phyloP scores from a whole-genome alignment of 2,329 filamentous ascomycete species.

The Neofusicoccum sp. region DNA sequence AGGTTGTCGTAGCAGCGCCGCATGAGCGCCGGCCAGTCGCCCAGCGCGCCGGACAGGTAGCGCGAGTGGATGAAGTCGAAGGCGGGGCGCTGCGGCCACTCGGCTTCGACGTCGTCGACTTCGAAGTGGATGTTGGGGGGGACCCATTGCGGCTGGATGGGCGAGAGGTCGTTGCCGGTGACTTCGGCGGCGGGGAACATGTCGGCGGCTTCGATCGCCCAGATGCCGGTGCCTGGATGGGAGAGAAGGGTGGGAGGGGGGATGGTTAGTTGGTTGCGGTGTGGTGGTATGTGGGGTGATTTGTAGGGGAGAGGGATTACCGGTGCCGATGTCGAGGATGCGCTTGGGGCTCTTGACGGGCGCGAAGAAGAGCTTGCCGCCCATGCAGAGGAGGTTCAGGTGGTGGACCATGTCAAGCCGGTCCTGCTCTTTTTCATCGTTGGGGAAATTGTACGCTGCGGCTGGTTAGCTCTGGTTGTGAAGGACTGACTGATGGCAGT shows the following conservation, averaged over 20 bases:
- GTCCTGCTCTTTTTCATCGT: constrained; percentile 17
- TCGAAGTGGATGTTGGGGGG: constrained; percentile 62
- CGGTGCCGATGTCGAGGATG: constrained; percentile 26
- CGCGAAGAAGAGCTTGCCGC: constrained; percentile 21
- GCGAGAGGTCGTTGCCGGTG: constrained; percentile 47
- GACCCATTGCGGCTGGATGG: constrained; percentile 48
- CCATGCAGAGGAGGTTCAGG: not conserved
- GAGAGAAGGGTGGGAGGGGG: not conserved
- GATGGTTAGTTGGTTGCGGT: too few relatives aligned
- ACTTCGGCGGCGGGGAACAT: constrained; percentile 29
- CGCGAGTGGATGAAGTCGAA: constrained; percentile 50
- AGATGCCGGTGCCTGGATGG: constrained; percentile 13
- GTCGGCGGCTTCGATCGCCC: constrained; percentile 31
- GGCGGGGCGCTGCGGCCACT: constrained; percentile 52
- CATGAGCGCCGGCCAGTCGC: constrained; percentile 52
- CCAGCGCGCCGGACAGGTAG: constrained; percentile 51
- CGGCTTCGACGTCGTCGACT: constrained; percentile 61
- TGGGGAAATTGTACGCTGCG: constrained; percentile 26
- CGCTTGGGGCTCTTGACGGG: constrained; percentile 20
- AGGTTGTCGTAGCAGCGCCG: constrained; percentile 29
- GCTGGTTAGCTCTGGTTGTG: not conserved
- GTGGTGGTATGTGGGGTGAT: too few relatives aligned
- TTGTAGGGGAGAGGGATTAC: not conserved
- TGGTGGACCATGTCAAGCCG: constrained; percentile 17
- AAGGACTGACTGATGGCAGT: not conserved